Percentiles rank a stretch among this genome's conserved stretches.
phyloP scores from a whole-genome alignment of 2,329 filamentous ascomycete species.

The Epichloe amarillans region DNA sequence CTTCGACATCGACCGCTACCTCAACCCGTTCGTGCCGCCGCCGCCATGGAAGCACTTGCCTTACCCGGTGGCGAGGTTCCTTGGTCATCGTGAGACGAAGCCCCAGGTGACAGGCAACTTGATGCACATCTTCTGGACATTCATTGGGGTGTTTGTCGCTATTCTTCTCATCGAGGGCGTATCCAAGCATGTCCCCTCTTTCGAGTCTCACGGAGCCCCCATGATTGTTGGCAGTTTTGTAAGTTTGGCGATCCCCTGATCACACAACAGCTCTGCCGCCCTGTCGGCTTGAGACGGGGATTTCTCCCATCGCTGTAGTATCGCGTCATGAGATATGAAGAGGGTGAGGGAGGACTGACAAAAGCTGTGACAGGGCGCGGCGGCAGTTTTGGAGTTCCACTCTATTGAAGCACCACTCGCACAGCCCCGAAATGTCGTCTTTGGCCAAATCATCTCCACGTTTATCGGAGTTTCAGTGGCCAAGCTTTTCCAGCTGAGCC shows the following conservation, averaged over 20 bases:
- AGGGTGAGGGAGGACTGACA: background rate
- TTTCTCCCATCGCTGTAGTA: no score
- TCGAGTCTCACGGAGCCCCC: slow-evolving; percentile 39
- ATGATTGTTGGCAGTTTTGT: slow-evolving; percentile 60
- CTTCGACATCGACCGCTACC: slow-evolving; percentile 64
- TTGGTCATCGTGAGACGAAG: slow-evolving; percentile 44
- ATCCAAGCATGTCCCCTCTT: slow-evolving; percentile 38
- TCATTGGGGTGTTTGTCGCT: slow-evolving; percentile 50
- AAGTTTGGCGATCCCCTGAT: slow-evolving; percentile 19
- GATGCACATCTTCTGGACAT: slow-evolving; percentile 45
- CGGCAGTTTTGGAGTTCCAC: slow-evolving; percentile 63
- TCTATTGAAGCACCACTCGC: slow-evolving; percentile 58
- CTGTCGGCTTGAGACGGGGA: no score
- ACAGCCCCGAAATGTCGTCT: slow-evolving; percentile 56
- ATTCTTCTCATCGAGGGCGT: slow-evolving; percentile 47
- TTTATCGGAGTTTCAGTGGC: slow-evolving; percentile 46
- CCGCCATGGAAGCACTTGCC: slow-evolving; percentile 54
- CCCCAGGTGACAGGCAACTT: slow-evolving; percentile 39
- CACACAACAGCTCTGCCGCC: background rate
- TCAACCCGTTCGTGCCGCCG: slow-evolving; percentile 57
- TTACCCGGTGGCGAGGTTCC: slow-evolving; percentile 49
- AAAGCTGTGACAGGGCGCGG: slow-evolving; percentile 44
- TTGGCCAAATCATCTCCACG: slow-evolving; percentile 53
- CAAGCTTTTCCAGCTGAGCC: slow-evolving; percentile 48
- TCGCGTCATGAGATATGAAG: background rate